Base-by-base conservation (phyloP, 1,284 basidiomycete species). In the Cryptococcus maquisensis region DNA sequence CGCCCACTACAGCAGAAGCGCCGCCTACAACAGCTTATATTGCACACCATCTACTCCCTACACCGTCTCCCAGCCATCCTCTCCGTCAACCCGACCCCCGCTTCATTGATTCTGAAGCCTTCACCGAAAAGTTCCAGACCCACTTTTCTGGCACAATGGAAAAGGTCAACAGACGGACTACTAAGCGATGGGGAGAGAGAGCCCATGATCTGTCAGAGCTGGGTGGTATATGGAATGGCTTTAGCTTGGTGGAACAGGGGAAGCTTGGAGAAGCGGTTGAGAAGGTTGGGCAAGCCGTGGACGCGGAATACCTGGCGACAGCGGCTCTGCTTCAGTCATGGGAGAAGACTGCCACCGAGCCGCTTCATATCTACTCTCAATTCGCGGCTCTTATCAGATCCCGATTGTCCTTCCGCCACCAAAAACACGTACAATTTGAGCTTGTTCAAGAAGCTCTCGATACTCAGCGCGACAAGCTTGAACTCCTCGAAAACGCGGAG, bases 341-440 rank as follows among this genome's bases (percentile, higher is more conserved):
- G 64, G 93, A 97, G 74, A 84, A 90, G 69, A 87, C 86, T 66
- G 96, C 93, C 81, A 90, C 91, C 15, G 96, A 99, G 72, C 96
- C 96, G 3, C 76, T 98, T 48, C 89, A 96, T 68, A 94, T 97
- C 71, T 98, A 98, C 75, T 81, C 86, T 38, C 95, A 98, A 74
- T 99, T 98, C 71, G 92, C 90, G 8, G 80, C 83, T 12, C 93
- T 98, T 65, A 96, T 99, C 78, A 94, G 91, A 79, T 88, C 89
- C 68, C 79, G 98, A 21, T 83, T 99, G 48, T 85, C 85, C 1
- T 99, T 96, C 78, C 86, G 96, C 32, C 96, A 98, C 74, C 90
- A 95, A 77, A 98, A 98, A 77, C 94, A 99, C 64, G 88, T 95
- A 10, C 96, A 99, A 73, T 94, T 88, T 68, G 96, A 98, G 77